A percentile compares a stretch with the other conserved stretches of the same genome.
Conservation (phyloP, 805 yeast species). For the Saccharomycopsis sp. region DNA sequence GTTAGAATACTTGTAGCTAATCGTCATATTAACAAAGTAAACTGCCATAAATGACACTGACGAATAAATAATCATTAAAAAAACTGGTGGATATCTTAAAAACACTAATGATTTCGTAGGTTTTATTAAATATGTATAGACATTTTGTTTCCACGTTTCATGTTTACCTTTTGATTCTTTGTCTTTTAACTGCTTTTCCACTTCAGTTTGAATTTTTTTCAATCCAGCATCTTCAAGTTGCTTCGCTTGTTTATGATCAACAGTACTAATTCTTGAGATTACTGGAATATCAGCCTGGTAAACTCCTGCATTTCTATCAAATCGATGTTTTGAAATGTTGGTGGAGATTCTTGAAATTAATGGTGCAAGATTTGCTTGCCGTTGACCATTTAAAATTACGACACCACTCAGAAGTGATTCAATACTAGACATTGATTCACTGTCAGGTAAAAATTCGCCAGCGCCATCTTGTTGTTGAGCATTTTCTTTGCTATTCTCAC, state of each 20-base stretch:
- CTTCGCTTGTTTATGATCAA: slow-evolving; percentile 22
- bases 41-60: slow-evolving; percentile 65
- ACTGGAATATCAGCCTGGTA: no score
- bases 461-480: no score
- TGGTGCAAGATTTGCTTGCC: neutral
- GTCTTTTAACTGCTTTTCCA: slow-evolving; percentile 14
- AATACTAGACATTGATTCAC: neutral
- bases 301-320: slow-evolving; percentile 22
- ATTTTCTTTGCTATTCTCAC: no score
- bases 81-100: slow-evolving; percentile 67
- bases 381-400: neutral
- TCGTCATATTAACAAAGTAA: slow-evolving; percentile 68
- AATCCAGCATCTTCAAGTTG: slow-evolving; percentile 19
- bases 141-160: slow-evolving; percentile 25
- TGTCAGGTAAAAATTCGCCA: neutral
- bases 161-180: no score
- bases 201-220: slow-evolving; percentile 22
- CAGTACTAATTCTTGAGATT: slow-evolving; percentile 32
- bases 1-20: slow-evolving; percentile 53
- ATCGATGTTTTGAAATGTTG: neutral
- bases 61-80: slow-evolving; percentile 56
- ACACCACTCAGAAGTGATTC: neutral
- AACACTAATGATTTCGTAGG: slow-evolving; percentile 60
- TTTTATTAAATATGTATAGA: slow-evolving; percentile 42
- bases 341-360: neutral